Evolutionary conservation across 495 filamentous ascomycete genomes (phyloP), one percentile per base, ranked within the genome.

Genomic region (Ascodesmis nigricans): DNA sequence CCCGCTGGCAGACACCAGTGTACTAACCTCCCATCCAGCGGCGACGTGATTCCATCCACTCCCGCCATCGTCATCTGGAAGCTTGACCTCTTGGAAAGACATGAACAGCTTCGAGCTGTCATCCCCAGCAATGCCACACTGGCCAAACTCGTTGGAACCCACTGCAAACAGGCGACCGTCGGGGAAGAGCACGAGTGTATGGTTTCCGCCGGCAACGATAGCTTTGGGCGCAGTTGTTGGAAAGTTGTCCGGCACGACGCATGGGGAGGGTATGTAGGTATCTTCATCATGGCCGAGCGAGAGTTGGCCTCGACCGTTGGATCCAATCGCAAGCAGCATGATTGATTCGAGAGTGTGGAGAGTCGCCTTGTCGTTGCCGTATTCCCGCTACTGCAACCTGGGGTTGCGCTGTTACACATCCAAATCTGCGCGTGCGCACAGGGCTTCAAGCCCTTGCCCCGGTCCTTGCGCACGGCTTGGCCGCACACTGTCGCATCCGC

Each of bases 221-320:
- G 22, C 40, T 22, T 50, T 38, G 18, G 43, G 37, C 22, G 40
- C 31, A 35, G 43, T 39, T 17, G 45, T n/a, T 0, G 44, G 36
- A 31, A 41, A 41, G 28, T 35, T 22, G 7, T 39, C 32, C 7
- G 56, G 43, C 41, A 69, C 65, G 21, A 63, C 34, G 45, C 73
- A 78, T 37, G 49, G 55, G 29, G 71, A 64, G 3, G 81, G 80
- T 0, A 58, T 53, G 3, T 71, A 73, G 8, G 75, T 66, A 52
- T 91, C 82, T 39, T 79, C 63, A 28, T 55, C 61, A 53, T 83
- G 75, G 15, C 69, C 69, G 29, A 93, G 61, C 22, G 75, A 79
- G 22, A 97, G 65, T 50, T 97, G 87, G 33, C 79, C 78, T 4
- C 71, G 77, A 23, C 77, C 73, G 53, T 93, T 97, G 19, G 84